phyloP scores from a whole-genome alignment of 352 stramenopile species.

The Globisporangium recalcitrans region DNA sequence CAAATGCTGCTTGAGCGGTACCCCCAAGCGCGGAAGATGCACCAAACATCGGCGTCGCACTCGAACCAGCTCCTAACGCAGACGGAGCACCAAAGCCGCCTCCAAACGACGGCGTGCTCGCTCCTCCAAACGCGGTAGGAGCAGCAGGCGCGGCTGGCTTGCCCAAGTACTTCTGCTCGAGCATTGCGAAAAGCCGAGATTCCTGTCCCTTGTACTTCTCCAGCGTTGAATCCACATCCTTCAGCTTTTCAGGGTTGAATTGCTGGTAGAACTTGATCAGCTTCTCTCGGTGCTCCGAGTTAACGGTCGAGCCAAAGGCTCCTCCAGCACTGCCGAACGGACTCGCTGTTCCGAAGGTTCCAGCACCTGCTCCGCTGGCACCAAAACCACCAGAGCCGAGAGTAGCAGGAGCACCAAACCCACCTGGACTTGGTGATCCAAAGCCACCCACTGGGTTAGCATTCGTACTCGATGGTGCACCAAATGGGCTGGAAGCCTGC shows the following conservation, averaged over 20 bases:
- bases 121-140: slow-evolving; percentile 33
- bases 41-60: slow-evolving; percentile 39
- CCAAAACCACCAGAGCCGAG: slow-evolving; percentile 17
- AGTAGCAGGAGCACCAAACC: slow-evolving; percentile 11
- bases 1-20: slow-evolving; percentile 16
- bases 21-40: slow-evolving; percentile 42
- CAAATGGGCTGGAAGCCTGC: slow-evolving; percentile 23
- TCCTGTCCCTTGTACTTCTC: slow-evolving; percentile 75
- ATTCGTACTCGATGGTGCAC: not conserved
- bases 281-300: slow-evolving; percentile 49
- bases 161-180: slow-evolving; percentile 73
- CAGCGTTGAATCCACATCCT: slow-evolving; percentile 57
- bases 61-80: slow-evolving; percentile 31
- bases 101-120: slow-evolving; percentile 28
- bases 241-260: slow-evolving; percentile 66
- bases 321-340: slow-evolving; percentile 29
- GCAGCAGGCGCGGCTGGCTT: slow-evolving; percentile 14
- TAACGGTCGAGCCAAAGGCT: slow-evolving; percentile 26
- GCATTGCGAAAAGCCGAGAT: slow-evolving; percentile 59
- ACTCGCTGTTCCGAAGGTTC: slow-evolving; percentile 21
- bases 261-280: slow-evolving; percentile 69
- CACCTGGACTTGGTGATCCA: slow-evolving; percentile 6
- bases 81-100: slow-evolving; percentile 48
- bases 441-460: slow-evolving; percentile 5
- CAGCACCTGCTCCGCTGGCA: not conserved